A percentile compares a stretch with the other conserved stretches of the same genome.
phyloP scores from a whole-genome alignment of 2,329 filamentous ascomycete species.

The Cryphonectria japonica region DNA sequence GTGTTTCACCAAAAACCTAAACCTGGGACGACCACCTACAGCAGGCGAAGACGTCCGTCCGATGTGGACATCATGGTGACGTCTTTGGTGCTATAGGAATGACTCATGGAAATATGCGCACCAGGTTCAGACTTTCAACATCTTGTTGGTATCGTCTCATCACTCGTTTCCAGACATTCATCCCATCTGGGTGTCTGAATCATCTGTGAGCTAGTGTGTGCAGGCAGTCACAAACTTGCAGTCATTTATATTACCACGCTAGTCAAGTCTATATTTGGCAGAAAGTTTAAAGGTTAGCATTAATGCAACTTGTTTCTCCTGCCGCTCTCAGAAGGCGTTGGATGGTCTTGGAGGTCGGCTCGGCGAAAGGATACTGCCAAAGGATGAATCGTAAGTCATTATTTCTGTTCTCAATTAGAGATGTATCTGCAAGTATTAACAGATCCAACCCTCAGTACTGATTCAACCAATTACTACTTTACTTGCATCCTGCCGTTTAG shows the following conservation, averaged over 20 bases:
- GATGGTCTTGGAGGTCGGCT: neutral
- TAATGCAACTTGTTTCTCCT: neutral
- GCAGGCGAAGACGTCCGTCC: neutral
- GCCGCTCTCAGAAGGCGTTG: neutral
- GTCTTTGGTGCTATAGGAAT: neutral
- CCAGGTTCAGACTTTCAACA: neutral
- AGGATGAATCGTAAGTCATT: neutral
- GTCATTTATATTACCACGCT: neutral
- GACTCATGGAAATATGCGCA: neutral
- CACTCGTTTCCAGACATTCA: neutral
- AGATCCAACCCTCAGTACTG: neutral
- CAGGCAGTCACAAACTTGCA: neutral
- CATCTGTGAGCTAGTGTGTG: neutral
- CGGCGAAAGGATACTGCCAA: neutral
- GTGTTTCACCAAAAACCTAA: neutral
- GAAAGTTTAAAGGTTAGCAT: neutral
- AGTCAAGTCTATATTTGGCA: neutral
- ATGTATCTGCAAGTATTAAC: neutral
- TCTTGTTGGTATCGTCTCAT: neutral
- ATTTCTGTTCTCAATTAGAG: too few relatives aligned
- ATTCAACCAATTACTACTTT: neutral
- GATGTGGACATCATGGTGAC: neutral
- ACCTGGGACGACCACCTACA: neutral
- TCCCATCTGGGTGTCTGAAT: neutral
- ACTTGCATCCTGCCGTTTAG: neutral